Base-by-base conservation (phyloP, 805 yeast species). In the Pichia deserticola region DNA sequence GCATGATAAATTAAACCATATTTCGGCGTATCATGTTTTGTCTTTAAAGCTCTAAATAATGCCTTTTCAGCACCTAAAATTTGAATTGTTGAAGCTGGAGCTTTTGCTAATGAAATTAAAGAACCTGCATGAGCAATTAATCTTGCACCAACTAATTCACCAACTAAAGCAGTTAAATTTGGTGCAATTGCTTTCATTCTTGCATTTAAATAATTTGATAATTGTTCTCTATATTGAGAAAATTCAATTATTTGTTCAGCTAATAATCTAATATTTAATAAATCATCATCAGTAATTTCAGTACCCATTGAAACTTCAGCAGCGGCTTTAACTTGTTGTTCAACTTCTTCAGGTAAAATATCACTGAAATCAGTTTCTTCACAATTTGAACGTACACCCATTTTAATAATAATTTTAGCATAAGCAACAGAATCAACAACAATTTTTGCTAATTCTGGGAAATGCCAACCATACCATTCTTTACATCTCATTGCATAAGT, bases 401-500 rank as follows among this genome's bases (percentile, higher is more conserved):
- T 89, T 60, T 84, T 77, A 71, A 89, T 79, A 65, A 93, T 87
- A 60, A 89, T 86, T 75, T 95, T 85, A 54, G 98, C 98, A 70
- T 82, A 92, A 43, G 97, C 97, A 61, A 88, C 92, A 58, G 96
- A 90, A 73, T 92, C 99, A 59, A 85, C 82, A 61, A 93, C 86
- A 69, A 92, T 89, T 79, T 93, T 93, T 63, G 97, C 97, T 81
- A 93, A 81, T 72, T 93, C 99, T 38, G 99, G 99, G 84, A 93
- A 93, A 72, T 93, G 99, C 99, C 99, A 93, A 58, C 99, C 99
- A 74, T 93, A 93, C 99, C 99, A 93, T 75, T 93, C 99, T 75
- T 92, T 93, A 73, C 92, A 82, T 76, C 99, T 84, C 99, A 93
- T 93, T 59, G 98, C 96, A 63, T 92, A 93, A 47, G 97, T 93